These are phyloP conservation scores for Striga hermonthica DNA, from an alignment of 305 asterid genomes.

Conservation along the genomic window DNA sequence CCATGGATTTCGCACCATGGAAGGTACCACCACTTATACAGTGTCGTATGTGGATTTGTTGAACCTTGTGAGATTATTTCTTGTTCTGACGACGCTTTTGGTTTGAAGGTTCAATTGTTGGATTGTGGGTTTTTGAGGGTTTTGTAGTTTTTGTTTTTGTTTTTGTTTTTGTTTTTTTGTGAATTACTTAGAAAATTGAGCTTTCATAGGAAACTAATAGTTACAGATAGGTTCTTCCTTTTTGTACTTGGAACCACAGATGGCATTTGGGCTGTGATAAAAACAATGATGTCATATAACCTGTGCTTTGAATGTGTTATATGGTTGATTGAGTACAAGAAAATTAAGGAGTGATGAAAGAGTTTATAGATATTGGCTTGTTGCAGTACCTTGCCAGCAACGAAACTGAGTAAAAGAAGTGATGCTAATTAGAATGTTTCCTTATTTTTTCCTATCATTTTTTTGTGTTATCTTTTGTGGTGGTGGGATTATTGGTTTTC, in stretches of 20 bases:
- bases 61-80: not conserved
- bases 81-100: not conserved
- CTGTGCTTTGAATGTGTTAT: constrained; percentile 8
- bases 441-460: not conserved
- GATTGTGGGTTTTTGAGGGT: constrained; percentile 16
- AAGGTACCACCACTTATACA: constrained; percentile 38
- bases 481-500: not conserved
- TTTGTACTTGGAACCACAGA: not conserved
- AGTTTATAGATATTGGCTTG: too few relatives aligned
- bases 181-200: not conserved
- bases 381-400: too few relatives aligned
- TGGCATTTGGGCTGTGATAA: not conserved
- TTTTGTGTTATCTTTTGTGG: not conserved
- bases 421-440: too few relatives aligned
- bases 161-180: not conserved
- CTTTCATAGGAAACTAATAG: not conserved
- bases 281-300: not conserved
- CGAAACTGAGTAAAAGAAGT: too few relatives aligned
- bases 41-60: not conserved
- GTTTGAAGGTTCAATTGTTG: constrained; percentile 2
- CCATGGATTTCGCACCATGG: constrained; percentile 60
- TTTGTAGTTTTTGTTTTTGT: not conserved
- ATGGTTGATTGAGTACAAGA: too few relatives aligned
- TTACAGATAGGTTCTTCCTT: not conserved
- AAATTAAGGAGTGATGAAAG: too few relatives aligned